Conservation (phyloP, 1,139 yeast species). For the Yamadazyma membranifaciens region DNA sequence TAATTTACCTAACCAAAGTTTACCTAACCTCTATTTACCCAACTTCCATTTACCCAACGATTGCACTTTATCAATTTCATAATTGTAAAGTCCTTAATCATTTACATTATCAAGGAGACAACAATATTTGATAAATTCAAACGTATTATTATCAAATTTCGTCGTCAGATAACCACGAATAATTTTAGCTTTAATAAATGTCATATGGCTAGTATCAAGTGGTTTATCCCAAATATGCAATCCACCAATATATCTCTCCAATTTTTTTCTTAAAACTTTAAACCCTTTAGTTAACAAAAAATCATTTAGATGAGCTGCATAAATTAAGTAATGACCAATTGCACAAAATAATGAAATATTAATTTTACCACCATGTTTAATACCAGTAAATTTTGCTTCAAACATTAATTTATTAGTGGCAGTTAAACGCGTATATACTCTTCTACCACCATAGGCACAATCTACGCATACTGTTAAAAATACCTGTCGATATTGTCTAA, state of each 20-base stretch:
- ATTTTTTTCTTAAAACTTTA: background rate
- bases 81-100: too few relatives aligned
- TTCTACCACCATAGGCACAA: conserved; percentile 4
- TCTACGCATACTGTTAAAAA: conserved; percentile 1
- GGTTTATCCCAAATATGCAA: conserved; percentile 2
- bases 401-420: background rate
- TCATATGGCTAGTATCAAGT: conserved; percentile 1
- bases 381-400: background rate
- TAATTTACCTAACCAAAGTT: too few relatives aligned
- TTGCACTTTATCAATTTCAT: background rate
- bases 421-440: too few relatives aligned
- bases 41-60: background rate
- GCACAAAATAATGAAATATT: conserved; percentile 1
- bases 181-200: background rate
- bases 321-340: conserved; percentile 5
- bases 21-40: too few relatives aligned
- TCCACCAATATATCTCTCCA: background rate
- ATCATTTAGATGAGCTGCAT: background rate
- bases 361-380: background rate
- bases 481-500: background rate
- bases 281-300: background rate
- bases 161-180: background rate
- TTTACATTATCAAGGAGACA: too few relatives aligned
- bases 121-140: background rate
- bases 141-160: background rate